These are phyloP conservation scores for Corymbia calophylla DNA, from an alignment of 441 rosid genomes.

Conservation along the genomic window DNA sequence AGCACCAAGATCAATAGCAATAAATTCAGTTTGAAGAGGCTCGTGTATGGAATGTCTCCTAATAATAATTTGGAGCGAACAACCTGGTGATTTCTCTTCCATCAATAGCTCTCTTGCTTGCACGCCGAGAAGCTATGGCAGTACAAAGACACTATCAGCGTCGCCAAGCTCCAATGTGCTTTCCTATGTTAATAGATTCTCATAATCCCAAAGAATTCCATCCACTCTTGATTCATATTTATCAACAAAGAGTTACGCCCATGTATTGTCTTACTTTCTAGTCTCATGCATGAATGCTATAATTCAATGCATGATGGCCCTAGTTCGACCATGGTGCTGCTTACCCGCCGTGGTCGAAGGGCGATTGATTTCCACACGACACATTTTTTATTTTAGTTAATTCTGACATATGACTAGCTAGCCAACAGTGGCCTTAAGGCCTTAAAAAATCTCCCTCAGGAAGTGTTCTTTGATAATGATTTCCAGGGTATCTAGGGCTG, in stretches of 20 bases:
- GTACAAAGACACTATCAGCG: neutral
- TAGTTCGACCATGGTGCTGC: neutral
- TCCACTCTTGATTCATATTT: neutral
- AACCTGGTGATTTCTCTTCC: neutral
- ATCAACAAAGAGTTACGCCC: neutral
- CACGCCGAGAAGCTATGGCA: neutral
- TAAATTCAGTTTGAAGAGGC: neutral
- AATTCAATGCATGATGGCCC: neutral
- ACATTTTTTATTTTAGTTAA: neutral
- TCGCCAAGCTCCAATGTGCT: neutral
- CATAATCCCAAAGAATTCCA: neutral
- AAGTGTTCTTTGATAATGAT: neutral
- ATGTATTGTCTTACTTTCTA: neutral
- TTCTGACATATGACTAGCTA: neutral
- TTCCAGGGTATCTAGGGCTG: neutral
- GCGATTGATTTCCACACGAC: neutral
- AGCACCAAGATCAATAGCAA: neutral
- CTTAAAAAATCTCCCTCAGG: neutral
- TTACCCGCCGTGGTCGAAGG: neutral
- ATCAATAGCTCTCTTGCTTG: neutral
- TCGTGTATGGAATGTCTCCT: neutral
- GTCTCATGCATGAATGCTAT: neutral
- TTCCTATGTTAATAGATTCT: neutral
- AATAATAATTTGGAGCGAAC: neutral
- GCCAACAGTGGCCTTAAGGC: neutral